Base-by-base conservation (phyloP, 495 filamentous ascomycete species). In the Schizothecium vesticola region DNA sequence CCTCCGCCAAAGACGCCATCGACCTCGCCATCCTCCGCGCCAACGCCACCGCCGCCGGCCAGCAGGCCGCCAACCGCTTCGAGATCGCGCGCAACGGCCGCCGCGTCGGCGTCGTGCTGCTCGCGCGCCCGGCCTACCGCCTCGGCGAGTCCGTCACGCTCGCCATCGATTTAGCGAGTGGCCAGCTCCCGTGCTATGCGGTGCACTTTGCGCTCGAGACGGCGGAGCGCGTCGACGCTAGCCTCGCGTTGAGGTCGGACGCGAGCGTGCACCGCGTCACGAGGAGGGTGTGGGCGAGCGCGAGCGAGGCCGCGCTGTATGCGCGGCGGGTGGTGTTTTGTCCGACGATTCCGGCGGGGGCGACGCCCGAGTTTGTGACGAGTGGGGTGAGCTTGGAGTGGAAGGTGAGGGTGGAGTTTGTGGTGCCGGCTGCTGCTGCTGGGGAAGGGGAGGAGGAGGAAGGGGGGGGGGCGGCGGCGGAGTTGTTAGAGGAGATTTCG, bases 41-140 rank as follows among this genome's bases (percentile, higher is more conserved):
- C 67, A 96, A 95, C 72, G 76, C 87, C 60, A 79, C 86, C 0
- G 77, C 79, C 2, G 83, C 86, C 61, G 78, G 80, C 21, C 86
- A 87, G 9, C 88, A 89, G 67, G 90, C 89, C 72, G 84, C 90
- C 26, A 97, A 94, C 76, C 88, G 92, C 31, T 99, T 98, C 78
- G 93, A 96, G 74, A 98, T 99, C 73, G 91, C 94, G 6, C 91
- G 96, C 9, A 91, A 92, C 74, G 92, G 93, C 31, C 83, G 86
- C 61, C 90, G 90, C 25, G 93, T 99, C 31, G 95, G 91, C 9
- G 91, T 93, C 3, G 86, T 98, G 59, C 92, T 91, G 71, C 86
- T 99, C 28, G 89, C 93, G 23, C 88, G 96, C n/a, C 91, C 96
- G 0, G 89, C 94, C 0, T 97, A 97, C 80, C 87, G 93, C 56